These are phyloP conservation scores for Bromus sterilis DNA, from an alignment of 176 grass and related monocot species.

Conservation along the genomic window DNA sequence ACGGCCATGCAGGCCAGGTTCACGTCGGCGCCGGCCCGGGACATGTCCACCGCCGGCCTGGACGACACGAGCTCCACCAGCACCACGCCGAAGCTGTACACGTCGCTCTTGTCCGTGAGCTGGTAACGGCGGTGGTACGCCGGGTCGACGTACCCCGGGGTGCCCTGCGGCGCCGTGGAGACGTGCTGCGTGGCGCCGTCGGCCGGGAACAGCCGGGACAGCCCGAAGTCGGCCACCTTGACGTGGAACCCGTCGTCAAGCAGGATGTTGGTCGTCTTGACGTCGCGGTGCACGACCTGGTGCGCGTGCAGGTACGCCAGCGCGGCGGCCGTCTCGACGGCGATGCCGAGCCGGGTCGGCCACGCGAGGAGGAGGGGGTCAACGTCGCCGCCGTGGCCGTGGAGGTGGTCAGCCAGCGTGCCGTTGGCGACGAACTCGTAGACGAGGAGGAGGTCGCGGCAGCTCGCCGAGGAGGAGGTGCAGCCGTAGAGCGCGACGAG, in stretches of 20 bases:
- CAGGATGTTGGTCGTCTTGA: constrained; percentile 64
- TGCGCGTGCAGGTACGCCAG: constrained; percentile 43
- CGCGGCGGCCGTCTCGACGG: constrained; percentile 46
- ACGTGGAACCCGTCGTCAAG: constrained; percentile 46
- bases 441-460: constrained; percentile 46
- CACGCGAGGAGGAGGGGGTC: neutral
- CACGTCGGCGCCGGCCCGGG: neutral
- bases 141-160: constrained; percentile 52
- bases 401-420: constrained; percentile 59
- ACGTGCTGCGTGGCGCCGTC: constrained; percentile 36
- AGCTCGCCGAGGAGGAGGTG: constrained; percentile 9
- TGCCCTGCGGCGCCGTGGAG: constrained; percentile 64
- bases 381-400: neutral
- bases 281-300: constrained; percentile 50
- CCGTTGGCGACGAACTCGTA: constrained; percentile 72
- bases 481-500: constrained; percentile 61
- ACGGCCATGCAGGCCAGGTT: constrained; percentile 45
- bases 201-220: constrained; percentile 37
- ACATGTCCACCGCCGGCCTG: constrained; percentile 40
- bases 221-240: constrained; percentile 66
- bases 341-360: constrained; percentile 17
- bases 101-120: constrained; percentile 72
- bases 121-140: constrained; percentile 49
- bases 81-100: constrained; percentile 70
- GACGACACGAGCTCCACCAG: constrained; percentile 55